Conservation (phyloP, 164 flowering plant species). For the Stephania japonica region DNA sequence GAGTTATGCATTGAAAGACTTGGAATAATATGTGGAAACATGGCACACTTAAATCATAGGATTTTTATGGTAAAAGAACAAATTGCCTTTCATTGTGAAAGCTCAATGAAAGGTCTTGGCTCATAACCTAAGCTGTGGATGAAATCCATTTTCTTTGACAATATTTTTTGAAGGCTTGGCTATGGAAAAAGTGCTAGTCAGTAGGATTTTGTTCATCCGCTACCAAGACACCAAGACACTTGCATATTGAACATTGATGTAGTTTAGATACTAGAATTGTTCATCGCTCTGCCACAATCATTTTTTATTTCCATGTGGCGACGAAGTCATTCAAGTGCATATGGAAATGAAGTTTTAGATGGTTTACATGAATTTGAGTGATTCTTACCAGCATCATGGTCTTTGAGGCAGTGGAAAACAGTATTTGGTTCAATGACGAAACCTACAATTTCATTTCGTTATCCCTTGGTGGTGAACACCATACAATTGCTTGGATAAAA, state of each 20-base stretch:
- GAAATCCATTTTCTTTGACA: background rate
- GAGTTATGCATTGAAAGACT: slow-evolving; percentile 13
- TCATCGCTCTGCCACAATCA: background rate
- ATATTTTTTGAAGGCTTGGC: background rate
- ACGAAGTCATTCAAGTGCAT: background rate
- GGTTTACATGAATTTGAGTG: background rate
- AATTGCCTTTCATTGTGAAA: background rate
- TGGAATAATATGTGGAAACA: slow-evolving; percentile 10
- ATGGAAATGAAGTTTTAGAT: background rate
- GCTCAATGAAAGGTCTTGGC: background rate
- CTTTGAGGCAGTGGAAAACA: background rate
- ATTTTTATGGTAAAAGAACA: background rate
- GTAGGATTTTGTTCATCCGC: background rate
- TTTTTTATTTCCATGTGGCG: background rate
- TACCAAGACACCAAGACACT: background rate
- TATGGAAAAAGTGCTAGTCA: background rate
- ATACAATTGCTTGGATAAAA: background rate
- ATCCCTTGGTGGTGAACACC: background rate
- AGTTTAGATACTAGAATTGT: too few relatives aligned
- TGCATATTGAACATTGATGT: background rate
- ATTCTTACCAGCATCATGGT: background rate
- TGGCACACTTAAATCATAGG: background rate
- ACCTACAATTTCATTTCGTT: background rate
- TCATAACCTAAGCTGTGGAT: background rate
- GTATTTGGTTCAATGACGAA: background rate